Conservation (phyloP, 2,329 filamentous ascomycete species). For the Aspergillus caelatus region DNA sequence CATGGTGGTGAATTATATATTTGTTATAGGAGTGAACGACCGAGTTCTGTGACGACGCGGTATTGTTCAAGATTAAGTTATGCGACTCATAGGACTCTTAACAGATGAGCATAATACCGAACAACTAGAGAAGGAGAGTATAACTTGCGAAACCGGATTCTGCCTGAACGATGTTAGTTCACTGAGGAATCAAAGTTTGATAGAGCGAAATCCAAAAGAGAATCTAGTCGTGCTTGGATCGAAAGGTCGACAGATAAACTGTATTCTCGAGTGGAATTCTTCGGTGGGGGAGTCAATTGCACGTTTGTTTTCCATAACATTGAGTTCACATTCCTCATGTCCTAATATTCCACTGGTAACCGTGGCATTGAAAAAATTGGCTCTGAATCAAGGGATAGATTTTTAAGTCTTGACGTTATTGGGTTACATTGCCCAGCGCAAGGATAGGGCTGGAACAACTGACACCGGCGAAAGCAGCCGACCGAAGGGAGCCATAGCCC, state of each 20-base stretch:
- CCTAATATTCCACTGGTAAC: neutral
- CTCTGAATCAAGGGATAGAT: conserved; percentile 14
- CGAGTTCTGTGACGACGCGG: neutral
- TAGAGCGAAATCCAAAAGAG: neutral
- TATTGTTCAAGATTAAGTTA: neutral
- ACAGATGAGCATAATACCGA: neutral
- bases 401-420: conserved; percentile 1
- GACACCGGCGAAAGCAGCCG: neutral
- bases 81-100: neutral
- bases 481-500: neutral
- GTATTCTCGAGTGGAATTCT: neutral
- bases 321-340: neutral
- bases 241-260: neutral
- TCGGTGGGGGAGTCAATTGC: neutral
- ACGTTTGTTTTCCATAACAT: conserved; percentile 7
- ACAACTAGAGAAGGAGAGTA: neutral
- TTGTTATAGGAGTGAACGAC: neutral
- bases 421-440: neutral
- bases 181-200: neutral
- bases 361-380: conserved; percentile 1
- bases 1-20: neutral
- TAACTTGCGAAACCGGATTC: neutral
- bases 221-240: neutral
- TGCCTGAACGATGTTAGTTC: neutral
- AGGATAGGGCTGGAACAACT: neutral